A percentile compares a stretch with the other conserved stretches of the same genome.
Evolutionary conservation across 1,284 basidiomycete genomes (phyloP).

Genomic region (Amylostereum areolatum): DNA sequence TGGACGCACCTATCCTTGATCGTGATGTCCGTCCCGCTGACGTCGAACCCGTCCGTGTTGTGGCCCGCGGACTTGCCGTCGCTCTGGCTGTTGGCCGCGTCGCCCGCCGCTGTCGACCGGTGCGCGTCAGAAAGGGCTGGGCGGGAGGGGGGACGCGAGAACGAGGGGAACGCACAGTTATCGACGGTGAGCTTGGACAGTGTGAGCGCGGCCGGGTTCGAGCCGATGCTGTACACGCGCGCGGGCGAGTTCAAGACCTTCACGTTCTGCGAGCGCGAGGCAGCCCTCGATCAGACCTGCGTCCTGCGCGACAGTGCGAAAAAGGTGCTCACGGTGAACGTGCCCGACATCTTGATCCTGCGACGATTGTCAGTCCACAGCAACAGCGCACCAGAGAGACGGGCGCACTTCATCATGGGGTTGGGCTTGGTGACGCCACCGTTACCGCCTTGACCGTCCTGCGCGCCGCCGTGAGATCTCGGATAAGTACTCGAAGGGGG

Average conservation of each 20-base stretch:
- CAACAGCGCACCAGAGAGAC: neutral
- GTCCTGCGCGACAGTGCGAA: neutral
- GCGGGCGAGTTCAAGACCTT: slow-evolving; percentile 34
- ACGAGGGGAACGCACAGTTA: slow-evolving; percentile 24
- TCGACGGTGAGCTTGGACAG: slow-evolving; percentile 30
- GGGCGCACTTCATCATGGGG: slow-evolving; percentile 28
- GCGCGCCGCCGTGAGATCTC: neutral
- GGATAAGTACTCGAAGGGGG: neutral
- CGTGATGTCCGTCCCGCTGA: slow-evolving; percentile 33
- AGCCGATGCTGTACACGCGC: slow-evolving; percentile 24
- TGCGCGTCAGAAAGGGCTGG: neutral
- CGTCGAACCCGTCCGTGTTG: slow-evolving; percentile 54
- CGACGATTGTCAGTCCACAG: neutral
- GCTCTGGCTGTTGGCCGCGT: slow-evolving; percentile 38
- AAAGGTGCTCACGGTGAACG: slow-evolving; percentile 30
- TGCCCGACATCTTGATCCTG: slow-evolving; percentile 51
- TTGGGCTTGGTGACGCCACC: slow-evolving; percentile 33
- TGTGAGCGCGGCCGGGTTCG: slow-evolving; percentile 24
- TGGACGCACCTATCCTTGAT: slow-evolving; percentile 33
- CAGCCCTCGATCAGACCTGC: neutral
- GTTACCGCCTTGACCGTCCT: slow-evolving; percentile 34
- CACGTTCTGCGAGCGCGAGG: slow-evolving; percentile 25
- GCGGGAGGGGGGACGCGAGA: too few relatives aligned
- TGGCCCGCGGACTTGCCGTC: slow-evolving; percentile 28
- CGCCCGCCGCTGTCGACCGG: slow-evolving; percentile 23